Base-by-base conservation (phyloP, 371 early-diverging fungal genomes). In the Hamiltosporidium tvaerminnensis region DNA sequence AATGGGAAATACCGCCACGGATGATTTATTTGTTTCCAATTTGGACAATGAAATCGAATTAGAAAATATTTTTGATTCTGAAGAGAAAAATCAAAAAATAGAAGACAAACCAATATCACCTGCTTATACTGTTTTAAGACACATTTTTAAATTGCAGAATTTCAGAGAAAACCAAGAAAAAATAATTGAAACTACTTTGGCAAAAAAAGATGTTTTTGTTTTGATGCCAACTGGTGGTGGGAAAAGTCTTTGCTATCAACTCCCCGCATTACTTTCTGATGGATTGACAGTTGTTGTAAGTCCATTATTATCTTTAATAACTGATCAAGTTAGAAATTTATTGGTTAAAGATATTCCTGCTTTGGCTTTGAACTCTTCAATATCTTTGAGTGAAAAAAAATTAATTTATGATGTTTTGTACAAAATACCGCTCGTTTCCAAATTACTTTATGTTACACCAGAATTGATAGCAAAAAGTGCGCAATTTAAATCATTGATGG, bases 141-240 rank as follows among this genome's bases (percentile, higher is more conserved):
- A 12, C 37, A 14, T 35, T 55, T 95, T 95, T 70, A 81, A 82
- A 31, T 77, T 95, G 47, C 69, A 82, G 30, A 78, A 81, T 0
- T 97, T 97, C 67, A 83, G 96, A 36, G 79, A 81, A 1, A 90
- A 93, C 69, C 96, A 97, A 73, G 76, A 87, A 4, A 87, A 87
- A 52, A 90, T 92, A 1, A 90, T 97, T 74, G 86, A 90, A 66
- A 85, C 89, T 0, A 85, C 88, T 0, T 75, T 97, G 4, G 66
- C 79, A 0, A 88, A 89, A 0, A 81, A 85, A 49, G 93, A 97
- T 69, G 85, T 87, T 0, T 95, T 97, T 84, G 90, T 97, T 39
- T 75, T 97, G 44, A 96, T 98, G 96, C 99, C 99, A 0, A 98
- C 99, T 0, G 96, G 96, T 39, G 99, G 96, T 0, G 99, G 99